A percentile compares a stretch with the other conserved stretches of the same genome.
phyloP scores from a whole-genome alignment of 768 basidiomycete genomes.

The Pleurotus eryngii region DNA sequence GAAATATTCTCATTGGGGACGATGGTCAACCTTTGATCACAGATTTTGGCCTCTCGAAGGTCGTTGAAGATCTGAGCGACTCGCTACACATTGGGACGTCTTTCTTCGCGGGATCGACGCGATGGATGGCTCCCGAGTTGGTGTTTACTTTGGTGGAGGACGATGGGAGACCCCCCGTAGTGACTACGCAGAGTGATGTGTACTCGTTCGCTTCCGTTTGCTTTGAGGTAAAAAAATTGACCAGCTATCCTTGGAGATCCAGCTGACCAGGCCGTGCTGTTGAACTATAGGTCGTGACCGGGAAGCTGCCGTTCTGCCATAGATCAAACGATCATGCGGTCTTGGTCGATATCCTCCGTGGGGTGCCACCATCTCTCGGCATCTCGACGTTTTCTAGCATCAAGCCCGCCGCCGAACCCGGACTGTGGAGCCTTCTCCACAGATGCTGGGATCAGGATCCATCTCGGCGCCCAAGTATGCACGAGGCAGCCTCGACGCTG shows the following conservation, averaged over 20 bases:
- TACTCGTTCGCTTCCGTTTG: slow-evolving; percentile 60
- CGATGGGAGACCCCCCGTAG: slow-evolving; percentile 34
- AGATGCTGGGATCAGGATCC: slow-evolving; percentile 42
- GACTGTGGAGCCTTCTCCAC: slow-evolving; percentile 43
- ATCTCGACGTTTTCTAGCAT: slow-evolving; percentile 17
- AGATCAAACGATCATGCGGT: slow-evolving; percentile 55
- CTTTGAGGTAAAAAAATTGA: slow-evolving; percentile 41
- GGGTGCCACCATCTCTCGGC: slow-evolving; percentile 42
- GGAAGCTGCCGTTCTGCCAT: slow-evolving; percentile 47
- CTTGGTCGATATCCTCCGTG: slow-evolving; percentile 50
- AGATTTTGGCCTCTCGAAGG: slow-evolving; percentile 60
- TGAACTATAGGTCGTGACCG: slow-evolving; percentile 42
- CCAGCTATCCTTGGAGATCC: not conserved
- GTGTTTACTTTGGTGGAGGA: slow-evolving; percentile 49
- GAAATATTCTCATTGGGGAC: slow-evolving; percentile 55
- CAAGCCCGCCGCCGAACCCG: slow-evolving; percentile 20
- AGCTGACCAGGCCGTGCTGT: not conserved
- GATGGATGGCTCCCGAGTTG: slow-evolving; percentile 61
- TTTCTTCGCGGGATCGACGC: slow-evolving; percentile 43
- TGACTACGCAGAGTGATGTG: slow-evolving; percentile 55
- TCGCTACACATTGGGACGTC: slow-evolving; percentile 36
- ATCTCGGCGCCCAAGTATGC: slow-evolving; percentile 40
- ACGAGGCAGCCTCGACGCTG: slow-evolving; percentile 21
- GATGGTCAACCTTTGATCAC: slow-evolving; percentile 52
- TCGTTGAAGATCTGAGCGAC: slow-evolving; percentile 48